phyloP scores from a whole-genome alignment of 768 basidiomycete species.

The Pilatotrama ljubarskyi region DNA sequence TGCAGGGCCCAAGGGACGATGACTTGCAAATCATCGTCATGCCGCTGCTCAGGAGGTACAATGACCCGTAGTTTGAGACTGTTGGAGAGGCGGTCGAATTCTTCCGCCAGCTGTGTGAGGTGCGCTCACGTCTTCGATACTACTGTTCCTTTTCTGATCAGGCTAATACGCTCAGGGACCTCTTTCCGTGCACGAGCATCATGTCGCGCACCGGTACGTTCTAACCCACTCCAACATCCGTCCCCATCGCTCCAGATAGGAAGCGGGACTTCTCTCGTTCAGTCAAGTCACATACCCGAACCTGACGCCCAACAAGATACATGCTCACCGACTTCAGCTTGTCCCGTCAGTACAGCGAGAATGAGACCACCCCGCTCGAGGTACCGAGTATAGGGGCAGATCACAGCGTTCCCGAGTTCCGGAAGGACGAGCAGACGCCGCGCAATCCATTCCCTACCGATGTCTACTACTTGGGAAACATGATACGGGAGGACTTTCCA shows the following conservation, averaged over 20 bases:
- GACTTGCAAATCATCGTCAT: slow-evolving; percentile 32
- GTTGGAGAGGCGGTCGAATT: neutral
- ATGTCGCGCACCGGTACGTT: slow-evolving; percentile 11
- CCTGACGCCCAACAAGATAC: too few relatives aligned
- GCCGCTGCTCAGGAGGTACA: slow-evolving; percentile 31
- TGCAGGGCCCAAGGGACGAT: slow-evolving; percentile 14
- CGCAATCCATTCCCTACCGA: slow-evolving; percentile 28
- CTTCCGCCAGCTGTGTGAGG: neutral
- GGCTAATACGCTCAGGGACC: slow-evolving; percentile 9
- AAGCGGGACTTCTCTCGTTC: too few relatives aligned
- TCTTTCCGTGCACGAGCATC: slow-evolving; percentile 18
- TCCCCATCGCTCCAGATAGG: too few relatives aligned
- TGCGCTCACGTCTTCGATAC: neutral
- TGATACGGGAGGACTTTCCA: slow-evolving; percentile 13
- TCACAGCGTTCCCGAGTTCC: slow-evolving; percentile 27
- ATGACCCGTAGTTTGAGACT: slow-evolving; percentile 31
- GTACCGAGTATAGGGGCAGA: slow-evolving; percentile 17
- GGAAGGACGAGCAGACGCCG: neutral
- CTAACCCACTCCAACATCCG: too few relatives aligned
- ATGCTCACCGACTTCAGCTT: slow-evolving; percentile 33
- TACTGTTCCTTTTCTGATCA: neutral
- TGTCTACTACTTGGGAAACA: slow-evolving; percentile 23
- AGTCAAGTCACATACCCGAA: too few relatives aligned
- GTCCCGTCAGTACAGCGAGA: slow-evolving; percentile 29
- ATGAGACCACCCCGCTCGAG: slow-evolving; percentile 27